Conservation (phyloP, 768 basidiomycete species). For the Lentinula raphanica region DNA sequence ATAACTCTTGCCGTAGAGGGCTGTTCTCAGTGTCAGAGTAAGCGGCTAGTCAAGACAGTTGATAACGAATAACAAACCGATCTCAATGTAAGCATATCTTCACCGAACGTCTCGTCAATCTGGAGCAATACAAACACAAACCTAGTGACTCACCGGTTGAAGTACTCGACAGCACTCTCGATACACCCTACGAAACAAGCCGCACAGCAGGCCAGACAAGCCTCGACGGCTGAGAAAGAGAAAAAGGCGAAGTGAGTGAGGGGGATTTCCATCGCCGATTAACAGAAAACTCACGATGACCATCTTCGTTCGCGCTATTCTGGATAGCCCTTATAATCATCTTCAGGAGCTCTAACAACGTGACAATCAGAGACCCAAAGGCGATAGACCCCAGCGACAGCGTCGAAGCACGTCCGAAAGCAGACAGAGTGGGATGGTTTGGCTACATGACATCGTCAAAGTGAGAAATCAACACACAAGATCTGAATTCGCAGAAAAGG, state of each 20-base stretch:
- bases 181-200: constrained; percentile 73
- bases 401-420: constrained; percentile 72
- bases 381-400: constrained; percentile 80
- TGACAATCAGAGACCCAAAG: constrained; percentile 81
- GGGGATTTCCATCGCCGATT: not conserved
- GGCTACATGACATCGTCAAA: too few species aligned
- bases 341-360: constrained; percentile 64
- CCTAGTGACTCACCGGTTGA: constrained; percentile 54
- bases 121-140: not conserved
- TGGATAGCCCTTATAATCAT: constrained; percentile 54
- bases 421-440: constrained; percentile 61
- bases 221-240: constrained; percentile 53
- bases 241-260: not conserved
- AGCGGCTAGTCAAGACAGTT: not conserved
- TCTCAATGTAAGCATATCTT: constrained; percentile 83
- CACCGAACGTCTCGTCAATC: not conserved
- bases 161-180: constrained; percentile 66
- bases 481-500: not conserved
- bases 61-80: constrained; percentile 38
- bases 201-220: constrained; percentile 73
- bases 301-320: constrained; percentile 56
- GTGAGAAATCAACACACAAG: not conserved
- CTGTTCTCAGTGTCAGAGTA: constrained; percentile 25
- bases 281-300: constrained; percentile 49
- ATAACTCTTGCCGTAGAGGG: constrained; percentile 82